Base-by-base conservation (phyloP, 2,329 filamentous ascomycete genomes). In the Clonostachys solani region DNA sequence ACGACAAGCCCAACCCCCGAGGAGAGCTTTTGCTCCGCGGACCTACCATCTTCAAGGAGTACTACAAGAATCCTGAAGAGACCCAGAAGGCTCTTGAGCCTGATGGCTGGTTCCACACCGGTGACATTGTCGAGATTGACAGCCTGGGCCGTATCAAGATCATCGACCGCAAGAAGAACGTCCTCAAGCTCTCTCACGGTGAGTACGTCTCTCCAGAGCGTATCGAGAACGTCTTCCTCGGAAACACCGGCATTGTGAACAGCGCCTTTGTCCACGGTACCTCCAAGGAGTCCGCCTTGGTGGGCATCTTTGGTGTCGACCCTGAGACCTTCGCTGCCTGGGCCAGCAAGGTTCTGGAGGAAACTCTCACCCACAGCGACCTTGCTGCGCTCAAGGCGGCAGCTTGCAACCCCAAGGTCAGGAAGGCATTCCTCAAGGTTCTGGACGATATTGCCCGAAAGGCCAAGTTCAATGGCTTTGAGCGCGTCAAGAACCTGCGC, bases 131-230 rank as follows among this genome's bases (percentile, higher is more conserved):
- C 60, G 81, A 84, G 53, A 77, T 99, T 19, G 94, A 99, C 67
- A 83, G 84, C 55, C 68, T 88, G 61, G 94, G 94, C 52, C 89
- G 92, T 50, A 86, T 97, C 75, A 84, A 82, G 68, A 95, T 99
- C 67, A 86, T 99, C 59, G 94, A 99, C 68, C 91, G 94, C 59
- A 86, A 91, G 71, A 99, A 99, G 86, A 97, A 97, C 69, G 89
- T 99, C n/a, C 83, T 99, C 63, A 99, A 99, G 79, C 82, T 99
- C 47, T 86, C 92, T 0, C 94, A 99, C 69, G 94, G 94, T 65
- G 94, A 99, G 72, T 99, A 99, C 71, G 90, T 99, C 60, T 96
- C 92, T 2, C 94, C 94, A 13, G 94, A 99, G 72, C 89, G 92
- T 48, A 89, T 99, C 61, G 94, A 99, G 75, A 96, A 96, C 65